Conservation (phyloP, 306 rosid species). For the Dryas drummondii region DNA sequence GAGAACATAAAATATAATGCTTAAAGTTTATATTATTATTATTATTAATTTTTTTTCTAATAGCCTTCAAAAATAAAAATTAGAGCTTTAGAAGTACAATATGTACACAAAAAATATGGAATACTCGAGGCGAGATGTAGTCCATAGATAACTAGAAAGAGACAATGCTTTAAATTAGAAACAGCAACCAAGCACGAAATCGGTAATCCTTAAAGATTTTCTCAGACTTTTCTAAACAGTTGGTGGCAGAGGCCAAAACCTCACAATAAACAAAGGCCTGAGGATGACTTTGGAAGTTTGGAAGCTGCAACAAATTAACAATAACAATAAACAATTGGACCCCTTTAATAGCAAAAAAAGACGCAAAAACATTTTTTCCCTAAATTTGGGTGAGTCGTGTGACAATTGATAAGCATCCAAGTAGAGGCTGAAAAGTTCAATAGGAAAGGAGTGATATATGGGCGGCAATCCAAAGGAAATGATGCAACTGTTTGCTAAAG, state of each 20-base stretch:
- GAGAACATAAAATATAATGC: too few relatives aligned
- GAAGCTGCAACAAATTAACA: slow-evolving; percentile 1
- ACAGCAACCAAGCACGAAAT: slow-evolving; percentile 1
- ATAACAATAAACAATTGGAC: slow-evolving; percentile 3
- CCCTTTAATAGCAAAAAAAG: slow-evolving; percentile 14
- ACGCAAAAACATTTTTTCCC: slow-evolving; percentile 15
- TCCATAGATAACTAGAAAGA: too few relatives aligned
- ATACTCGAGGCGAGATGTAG: too few relatives aligned
- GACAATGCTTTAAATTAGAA: not conserved
- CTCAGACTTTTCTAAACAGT: not conserved
- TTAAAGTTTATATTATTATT: too few relatives aligned
- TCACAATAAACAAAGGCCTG: not conserved
- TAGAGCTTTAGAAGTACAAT: too few relatives aligned
- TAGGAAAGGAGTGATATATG: not conserved
- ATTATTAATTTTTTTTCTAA: not conserved
- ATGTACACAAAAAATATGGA: too few relatives aligned
- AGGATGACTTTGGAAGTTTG: not conserved
- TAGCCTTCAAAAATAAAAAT: too few relatives aligned
- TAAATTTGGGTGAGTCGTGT: slow-evolving; percentile 20
- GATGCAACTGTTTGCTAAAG: slow-evolving; percentile 16
- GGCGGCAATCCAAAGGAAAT: slow-evolving; percentile 38
- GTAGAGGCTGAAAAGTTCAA: slow-evolving; percentile 16
- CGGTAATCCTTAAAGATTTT: not conserved
- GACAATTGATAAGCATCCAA: slow-evolving; percentile 5
- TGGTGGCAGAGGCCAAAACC: not conserved